Evolutionary conservation across 768 basidiomycete genomes (phyloP), one percentile per base, ranked within the genome.

Genomic region (Leccinum disarticulatum): DNA sequence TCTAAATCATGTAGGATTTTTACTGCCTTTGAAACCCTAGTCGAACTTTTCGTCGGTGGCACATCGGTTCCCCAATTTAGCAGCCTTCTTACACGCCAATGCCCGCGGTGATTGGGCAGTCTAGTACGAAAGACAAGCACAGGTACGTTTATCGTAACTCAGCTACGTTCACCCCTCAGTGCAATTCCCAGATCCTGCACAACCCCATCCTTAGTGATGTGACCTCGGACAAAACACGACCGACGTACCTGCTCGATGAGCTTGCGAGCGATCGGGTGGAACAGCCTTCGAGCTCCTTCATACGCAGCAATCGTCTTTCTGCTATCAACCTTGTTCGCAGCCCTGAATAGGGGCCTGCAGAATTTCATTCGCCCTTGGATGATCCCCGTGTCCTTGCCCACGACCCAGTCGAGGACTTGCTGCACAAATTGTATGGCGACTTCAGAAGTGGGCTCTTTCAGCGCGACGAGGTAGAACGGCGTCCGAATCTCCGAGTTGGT

Each of bases 321-420:
- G 10, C 60, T 54, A 60, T 83, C 69, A 11, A 78, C 78, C 61
- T 71, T 73, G 64, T 70, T 65, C 33, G 74, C 66, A 6, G 72
- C 77, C 57, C 74, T 74, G 65, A 84, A 81, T 17, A 76, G 61
- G 3, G 82, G 80, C 53, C 83, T 65, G 67, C 83, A 83, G 70
- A 82, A 83, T 64, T 84, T 84, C 82, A 83, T 83, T 58, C 82
- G 74, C 7, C 81, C 81, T 55, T 80, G 80, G 43, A 83, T 68
- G 48, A 79, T 60, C 17, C 78, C 75, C 13, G 73, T 74, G 46
- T 75, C 74, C 17, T 64, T 70, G 10, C 79, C 82, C 9, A 73
- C 71, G 31, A 82, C 76, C 82, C 82, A 84, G 48, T 77, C 71
- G 0, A 77, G 75, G 3, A 80, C 82, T 1, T 68, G 62, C n/a